Conservation (phyloP, 1,139 yeast species). For the Kodamaea fungicola region DNA sequence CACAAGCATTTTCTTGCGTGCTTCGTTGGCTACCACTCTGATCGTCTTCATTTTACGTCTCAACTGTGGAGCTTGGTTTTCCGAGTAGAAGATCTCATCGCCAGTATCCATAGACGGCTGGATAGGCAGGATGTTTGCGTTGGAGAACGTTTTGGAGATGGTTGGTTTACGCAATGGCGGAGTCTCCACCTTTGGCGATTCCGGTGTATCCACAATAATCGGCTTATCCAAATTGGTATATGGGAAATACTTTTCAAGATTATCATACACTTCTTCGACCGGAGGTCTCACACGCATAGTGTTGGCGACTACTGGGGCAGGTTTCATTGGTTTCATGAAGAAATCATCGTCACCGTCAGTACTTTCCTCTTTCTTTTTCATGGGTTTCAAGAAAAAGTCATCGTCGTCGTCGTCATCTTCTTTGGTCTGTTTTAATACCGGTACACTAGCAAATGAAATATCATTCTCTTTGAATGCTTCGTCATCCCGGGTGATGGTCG, state of each 20-base stretch:
- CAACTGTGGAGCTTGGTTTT: slow-evolving; percentile 24
- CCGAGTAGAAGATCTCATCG: slow-evolving; percentile 36
- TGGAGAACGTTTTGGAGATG: slow-evolving; percentile 46
- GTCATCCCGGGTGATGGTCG: slow-evolving; percentile 17
- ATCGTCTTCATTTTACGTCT: slow-evolving; percentile 75
- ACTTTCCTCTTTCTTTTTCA: slow-evolving; percentile 10
- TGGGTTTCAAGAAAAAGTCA: slow-evolving; percentile 31
- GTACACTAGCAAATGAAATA: slow-evolving; percentile 72
- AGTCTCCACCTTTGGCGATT: slow-evolving; percentile 38
- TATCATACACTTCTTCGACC: slow-evolving; percentile 87
- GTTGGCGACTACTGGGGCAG: slow-evolving; percentile 20
- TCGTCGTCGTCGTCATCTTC: slow-evolving; percentile 21
- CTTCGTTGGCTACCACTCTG: slow-evolving; percentile 90
- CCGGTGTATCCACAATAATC: slow-evolving; percentile 76
- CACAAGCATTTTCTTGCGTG: slow-evolving; percentile 53
- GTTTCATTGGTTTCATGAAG: slow-evolving; percentile 24
- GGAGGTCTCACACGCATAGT: slow-evolving; percentile 75
- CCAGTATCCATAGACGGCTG: slow-evolving; percentile 23
- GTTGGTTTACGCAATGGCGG: slow-evolving; percentile 28
- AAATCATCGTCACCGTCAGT: slow-evolving; percentile 23
- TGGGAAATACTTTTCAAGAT: slow-evolving; percentile 90
- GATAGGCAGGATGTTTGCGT: slow-evolving; percentile 44
- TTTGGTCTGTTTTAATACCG: slow-evolving; percentile 21
- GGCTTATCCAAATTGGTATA: slow-evolving; percentile 90
- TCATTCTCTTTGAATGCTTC: slow-evolving; percentile 66